Conservation (phyloP, 768 basidiomycete genomes). For the Hydnomerulius pinastri region DNA sequence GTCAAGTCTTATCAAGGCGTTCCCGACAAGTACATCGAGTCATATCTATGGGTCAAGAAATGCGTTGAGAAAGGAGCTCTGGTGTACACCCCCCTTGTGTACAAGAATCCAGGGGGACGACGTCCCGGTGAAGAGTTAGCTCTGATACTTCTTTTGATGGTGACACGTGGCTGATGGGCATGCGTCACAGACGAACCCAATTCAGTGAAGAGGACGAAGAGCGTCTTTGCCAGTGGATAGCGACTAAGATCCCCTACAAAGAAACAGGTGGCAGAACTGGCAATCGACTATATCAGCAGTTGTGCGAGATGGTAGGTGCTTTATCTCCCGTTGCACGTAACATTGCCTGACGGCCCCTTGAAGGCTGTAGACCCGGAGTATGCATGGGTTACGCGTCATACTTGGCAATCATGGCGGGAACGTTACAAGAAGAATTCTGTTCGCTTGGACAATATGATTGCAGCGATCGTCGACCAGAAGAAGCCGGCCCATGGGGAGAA, state of each 20-base stretch:
- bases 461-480: conserved; percentile 67
- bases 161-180: neutral
- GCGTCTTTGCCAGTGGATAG: conserved; percentile 76
- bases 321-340: neutral
- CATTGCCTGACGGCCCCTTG: conserved; percentile 1
- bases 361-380: conserved; percentile 72
- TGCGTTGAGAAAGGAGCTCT: conserved; percentile 71
- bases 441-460: conserved; percentile 66
- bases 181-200: conserved; percentile 60
- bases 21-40: conserved; percentile 75
- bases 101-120: conserved; percentile 83
- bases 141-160: neutral
- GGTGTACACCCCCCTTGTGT: conserved; percentile 72
- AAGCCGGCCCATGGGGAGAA: conserved; percentile 72
- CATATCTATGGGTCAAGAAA: conserved; percentile 82
- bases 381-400: conserved; percentile 79
- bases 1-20: conserved; percentile 71
- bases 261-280: conserved; percentile 81
- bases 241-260: conserved; percentile 80
- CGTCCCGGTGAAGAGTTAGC: conserved; percentile 80
- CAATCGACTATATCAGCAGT: conserved; percentile 80
- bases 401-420: conserved; percentile 90
- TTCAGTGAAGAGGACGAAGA: conserved; percentile 80
- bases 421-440: conserved; percentile 81
- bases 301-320: conserved; percentile 63